Evolutionary conservation across 495 filamentous ascomycete species (phyloP).

Genomic region (Neurospora sp.): DNA sequence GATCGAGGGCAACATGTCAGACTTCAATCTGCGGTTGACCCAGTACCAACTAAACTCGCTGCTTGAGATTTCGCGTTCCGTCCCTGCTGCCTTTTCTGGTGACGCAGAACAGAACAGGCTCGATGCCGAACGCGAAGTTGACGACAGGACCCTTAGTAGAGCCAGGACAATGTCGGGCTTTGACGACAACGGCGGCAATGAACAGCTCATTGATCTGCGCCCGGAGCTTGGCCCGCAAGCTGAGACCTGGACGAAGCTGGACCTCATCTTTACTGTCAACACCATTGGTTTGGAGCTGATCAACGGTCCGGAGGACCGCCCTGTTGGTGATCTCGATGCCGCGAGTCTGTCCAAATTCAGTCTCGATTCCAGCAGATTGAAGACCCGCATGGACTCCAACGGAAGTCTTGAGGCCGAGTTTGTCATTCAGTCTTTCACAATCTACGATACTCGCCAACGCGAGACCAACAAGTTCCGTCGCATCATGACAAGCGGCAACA

Average conservation of each 20-base stretch:
- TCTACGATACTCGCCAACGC: conserved; percentile 73
- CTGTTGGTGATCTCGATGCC: conserved; percentile 65
- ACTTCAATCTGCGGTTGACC: conserved; percentile 81
- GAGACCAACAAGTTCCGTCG: conserved; percentile 94
- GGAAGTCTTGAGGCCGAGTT: conserved; percentile 88
- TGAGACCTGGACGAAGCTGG: conserved; percentile 84
- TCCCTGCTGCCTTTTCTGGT: conserved; percentile 75
- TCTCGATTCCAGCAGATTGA: conserved; percentile 81
- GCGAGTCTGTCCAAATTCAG: conserved; percentile 89
- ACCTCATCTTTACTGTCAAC: conserved; percentile 82
- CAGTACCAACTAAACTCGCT: conserved; percentile 85
- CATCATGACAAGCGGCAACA: conserved; percentile 95
- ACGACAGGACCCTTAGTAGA: conserved; percentile 33
- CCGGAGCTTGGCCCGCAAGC: conserved; percentile 54
- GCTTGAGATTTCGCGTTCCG: conserved; percentile 70
- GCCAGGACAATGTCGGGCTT: conserved; percentile 38
- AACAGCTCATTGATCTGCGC: conserved; percentile 43
- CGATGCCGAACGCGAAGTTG: conserved; percentile 39
- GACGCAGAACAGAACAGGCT: conserved; percentile 62
- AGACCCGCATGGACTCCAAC: conserved; percentile 91
- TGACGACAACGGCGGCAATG: conserved; percentile 26
- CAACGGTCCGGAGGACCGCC: conserved; percentile 59
- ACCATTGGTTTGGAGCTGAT: conserved; percentile 84
- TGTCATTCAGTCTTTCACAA: conserved; percentile 87
- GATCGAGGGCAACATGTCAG: conserved; percentile 81